Evolutionary conservation across 176 grass and related monocot species (phyloP), one percentile per base, ranked within the genome.

Genomic region (Bromus sterilis): DNA sequence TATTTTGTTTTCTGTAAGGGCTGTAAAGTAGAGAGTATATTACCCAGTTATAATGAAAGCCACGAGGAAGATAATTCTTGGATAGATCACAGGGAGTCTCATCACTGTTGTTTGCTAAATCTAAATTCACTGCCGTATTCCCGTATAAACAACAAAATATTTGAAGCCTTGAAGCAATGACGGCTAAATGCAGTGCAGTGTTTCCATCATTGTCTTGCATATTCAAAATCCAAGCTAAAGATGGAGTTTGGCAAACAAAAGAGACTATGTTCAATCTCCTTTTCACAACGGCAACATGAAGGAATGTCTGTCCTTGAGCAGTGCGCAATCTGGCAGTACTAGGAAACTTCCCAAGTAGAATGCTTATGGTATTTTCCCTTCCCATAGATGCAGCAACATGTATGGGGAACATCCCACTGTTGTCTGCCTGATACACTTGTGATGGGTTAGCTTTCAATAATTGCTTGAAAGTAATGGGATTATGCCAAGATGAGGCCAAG

Each of bases 141-240:
- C 13, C 4, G 0, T 4, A 46, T 5, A 46, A 0, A 1, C 13
- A 5, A 15, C 13, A 46, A 15, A 46, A 46, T 1, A 1, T 16
- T 5, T 1, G 0, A 46, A 46, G 1, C 1, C 0, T 1, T 1
- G 0, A 0, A 46, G 13, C 13, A 12, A 1, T 4, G 4, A 46
- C 14, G 0, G 43, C 43, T 5, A 46, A 16, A 46, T 86, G 76
- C 4, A 86, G 28, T 37, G 84, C 64, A n/a, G 77, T 86, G 23
- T 86, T 80, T 26, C 77, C 84, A 33, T 81, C 67, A 41, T 29
- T 21, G 20, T 86, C 78, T 59, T 23, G 64, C 51, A 49, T 39
- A 62, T 87, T 87, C 46, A 80, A 39, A 4, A 76, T 58, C 74
- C 74, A 76, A 1, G 2, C 1, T 4, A 57, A 2, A 2, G 48